Base-by-base conservation (phyloP, 2,329 filamentous ascomycete genomes). In the Penicillium sp. region DNA sequence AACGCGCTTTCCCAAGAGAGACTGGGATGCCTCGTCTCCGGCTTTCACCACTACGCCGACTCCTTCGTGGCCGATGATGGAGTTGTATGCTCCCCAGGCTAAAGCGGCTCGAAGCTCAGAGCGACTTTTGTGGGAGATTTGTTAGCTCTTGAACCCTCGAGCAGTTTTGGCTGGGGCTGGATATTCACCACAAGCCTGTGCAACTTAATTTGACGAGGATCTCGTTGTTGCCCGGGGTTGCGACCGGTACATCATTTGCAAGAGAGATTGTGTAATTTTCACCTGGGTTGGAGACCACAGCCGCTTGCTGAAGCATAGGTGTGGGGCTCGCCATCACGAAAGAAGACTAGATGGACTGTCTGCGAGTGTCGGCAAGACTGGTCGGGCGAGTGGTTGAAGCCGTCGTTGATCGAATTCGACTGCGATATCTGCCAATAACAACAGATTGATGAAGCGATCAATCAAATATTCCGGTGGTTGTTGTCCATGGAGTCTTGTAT, bases 41-140 rank as follows among this genome's bases (percentile, higher is more conserved):
- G 55, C 16, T 40, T 60, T 53, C 2, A 60, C 53, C 14, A 67
- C 58, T 2, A 43, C 60, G 3, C 64, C 64, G 1, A 67, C 53
- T 21, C 64, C 64, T 58, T 67, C 64, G n/a, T 67, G 64, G 29
- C 63, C 63, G 45, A 67, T 65, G n/a, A 67, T 67, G 11, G 60
- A 45, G 49, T 66, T 65, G 29, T 67, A 67, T 11, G 47, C 34
- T 16, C 60, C 58, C 61, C 62, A 67, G 3, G 50, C 60, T 27
- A 59, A 24, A 0, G 63, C 60, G 1, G 64, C 64, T 36, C 64
- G 63, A n/a, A 65, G 57, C 55, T 67, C 64, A 1, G 64, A 67
- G 43, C 61, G 60, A 21, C 64, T 67, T 48, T 38, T 11, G 9
- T 7, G 18, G 5, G 9, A 1, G 10, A 14, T 22, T 43, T 5